Conservation (phyloP, 768 basidiomycete species). For the Rubroboletus satanas region DNA sequence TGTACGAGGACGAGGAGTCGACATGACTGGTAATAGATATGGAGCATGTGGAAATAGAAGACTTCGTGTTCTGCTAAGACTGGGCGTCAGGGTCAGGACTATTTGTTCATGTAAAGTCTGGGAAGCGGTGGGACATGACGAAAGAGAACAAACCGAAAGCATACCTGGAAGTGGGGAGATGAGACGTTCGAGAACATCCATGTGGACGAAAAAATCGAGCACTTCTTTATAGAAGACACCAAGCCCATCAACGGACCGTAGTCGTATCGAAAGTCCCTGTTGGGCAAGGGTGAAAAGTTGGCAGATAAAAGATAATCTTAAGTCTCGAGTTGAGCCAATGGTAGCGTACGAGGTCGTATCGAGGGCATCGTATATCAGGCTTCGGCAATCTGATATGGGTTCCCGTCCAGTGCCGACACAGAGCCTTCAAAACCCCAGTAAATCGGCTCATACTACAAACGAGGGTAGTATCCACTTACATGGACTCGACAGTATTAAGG, state of each 20-base stretch:
- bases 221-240: constrained; percentile 35
- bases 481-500: constrained; percentile 37
- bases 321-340: constrained; percentile 27
- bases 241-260: constrained; percentile 26
- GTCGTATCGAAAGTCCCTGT: constrained; percentile 30
- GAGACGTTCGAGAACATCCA: constrained; percentile 37
- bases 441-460: background rate
- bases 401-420: constrained; percentile 41
- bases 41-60: constrained; percentile 41
- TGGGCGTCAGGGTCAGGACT: constrained; percentile 28
- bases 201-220: constrained; percentile 28
- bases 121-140: background rate
- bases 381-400: constrained; percentile 36
- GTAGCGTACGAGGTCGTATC: constrained; percentile 24
- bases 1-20: constrained; percentile 38
- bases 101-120: background rate
- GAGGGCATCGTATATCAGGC: constrained; percentile 29
- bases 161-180: constrained; percentile 38
- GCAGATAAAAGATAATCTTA: constrained; percentile 36
- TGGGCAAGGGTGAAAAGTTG: constrained; percentile 35
- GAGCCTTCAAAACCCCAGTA: constrained; percentile 28
- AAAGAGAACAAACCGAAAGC: constrained; percentile 5
- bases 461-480: constrained; percentile 25
- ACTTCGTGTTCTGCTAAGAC: constrained; percentile 41
- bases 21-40: constrained; percentile 39